Percentiles rank a stretch among this genome's conserved stretches.
phyloP scores from a whole-genome alignment of 108 stramenopile genomes.

The Cafeteria roenbergensis region DNA sequence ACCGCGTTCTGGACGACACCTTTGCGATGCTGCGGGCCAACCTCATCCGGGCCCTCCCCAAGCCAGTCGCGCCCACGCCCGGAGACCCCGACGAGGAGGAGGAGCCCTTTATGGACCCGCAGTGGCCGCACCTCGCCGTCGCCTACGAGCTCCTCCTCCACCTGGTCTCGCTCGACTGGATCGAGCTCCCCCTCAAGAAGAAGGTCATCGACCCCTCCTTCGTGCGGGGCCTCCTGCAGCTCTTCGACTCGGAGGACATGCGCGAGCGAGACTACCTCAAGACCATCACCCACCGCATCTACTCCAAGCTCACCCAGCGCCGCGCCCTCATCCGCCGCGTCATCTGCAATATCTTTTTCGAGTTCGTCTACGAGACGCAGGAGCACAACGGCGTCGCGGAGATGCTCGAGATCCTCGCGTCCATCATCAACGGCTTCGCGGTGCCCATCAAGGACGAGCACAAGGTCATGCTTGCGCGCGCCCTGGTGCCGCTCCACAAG shows the following conservation, averaged over 20 bases:
- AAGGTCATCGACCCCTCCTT: constrained; percentile 18
- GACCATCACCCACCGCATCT: constrained; percentile 25
- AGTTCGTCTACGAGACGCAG: constrained; percentile 23
- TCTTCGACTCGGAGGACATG: constrained; percentile 26
- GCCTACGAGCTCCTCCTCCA: constrained; percentile 33
- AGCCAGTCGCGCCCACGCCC: constrained; percentile 8
- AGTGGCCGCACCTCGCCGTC: constrained; percentile 33
- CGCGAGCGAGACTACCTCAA: constrained; percentile 33
- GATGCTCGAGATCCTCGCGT: constrained; percentile 29
- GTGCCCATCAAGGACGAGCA: constrained; percentile 30
- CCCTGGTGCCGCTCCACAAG: constrained; percentile 29
- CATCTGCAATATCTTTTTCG: constrained; percentile 25
- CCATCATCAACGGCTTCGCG: constrained; percentile 36
- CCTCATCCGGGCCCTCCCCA: constrained; percentile 27
- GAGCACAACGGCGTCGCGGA: constrained; percentile 29
- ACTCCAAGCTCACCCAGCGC: constrained; percentile 24
- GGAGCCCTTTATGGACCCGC: constrained; percentile 27
- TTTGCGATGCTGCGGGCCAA: constrained; percentile 19
- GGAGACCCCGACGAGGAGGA: constrained; percentile 31
- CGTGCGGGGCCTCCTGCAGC: constrained; percentile 15
- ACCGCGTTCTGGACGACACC: constrained; percentile 6
- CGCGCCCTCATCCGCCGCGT: constrained; percentile 20
- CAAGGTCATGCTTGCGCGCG: constrained; percentile 17
- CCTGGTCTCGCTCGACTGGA: constrained; percentile 13
- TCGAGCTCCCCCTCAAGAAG: constrained; percentile 12